Evolutionary conservation across 306 rosid species (phyloP), one percentile per base, ranked within the genome.

Genomic region (Cucurbita moschata): DNA sequence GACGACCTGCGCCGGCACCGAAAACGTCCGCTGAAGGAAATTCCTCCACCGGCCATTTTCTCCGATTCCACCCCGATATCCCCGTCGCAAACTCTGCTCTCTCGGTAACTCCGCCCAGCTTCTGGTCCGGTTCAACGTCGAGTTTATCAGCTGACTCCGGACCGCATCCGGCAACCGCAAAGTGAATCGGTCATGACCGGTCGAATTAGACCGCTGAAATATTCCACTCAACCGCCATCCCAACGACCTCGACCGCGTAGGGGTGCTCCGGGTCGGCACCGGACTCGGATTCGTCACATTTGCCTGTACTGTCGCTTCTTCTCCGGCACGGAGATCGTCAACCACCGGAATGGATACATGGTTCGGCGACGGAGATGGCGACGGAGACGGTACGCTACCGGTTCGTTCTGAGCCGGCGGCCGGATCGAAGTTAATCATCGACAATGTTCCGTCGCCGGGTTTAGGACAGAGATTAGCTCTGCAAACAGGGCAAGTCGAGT

Each of bases 401-500:
- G 8, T 13, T 12, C 55, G 23, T 21, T 38, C 65, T 40, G 67
- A 10, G 1, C 76, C 76, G 44, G 16, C 0, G 19, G 66, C 74
- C 1, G 74, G 73, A 40, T 76, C 81, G 3, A 76, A 57, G 8
- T 39, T 18, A 8, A 1, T 79, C 40, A 4, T 83, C 56, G 8
- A 43, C 42, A 3, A 69, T 49, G 51, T 72, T 7, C 16, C 77
- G 8, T 90, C 96, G 0, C 84, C 91, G 1, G 91, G 87, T 13
- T 47, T 77, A 0, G 96, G 87, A 6, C 75, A 46, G 9, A 90
- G 77, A 71, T 85, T 77, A 4, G 99, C 89, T 0, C 99, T 89
- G 49, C 99, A 94, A 65, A 94, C 97, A 0, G 99, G 99, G 53
- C 99, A 94, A 4, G 99, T 91, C 51, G 86, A 81, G 81, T 91